Percentiles rank a stretch among this genome's conserved stretches.
phyloP scores from a whole-genome alignment of 495 filamentous ascomycete genomes.

The Xylaria intraflava region DNA sequence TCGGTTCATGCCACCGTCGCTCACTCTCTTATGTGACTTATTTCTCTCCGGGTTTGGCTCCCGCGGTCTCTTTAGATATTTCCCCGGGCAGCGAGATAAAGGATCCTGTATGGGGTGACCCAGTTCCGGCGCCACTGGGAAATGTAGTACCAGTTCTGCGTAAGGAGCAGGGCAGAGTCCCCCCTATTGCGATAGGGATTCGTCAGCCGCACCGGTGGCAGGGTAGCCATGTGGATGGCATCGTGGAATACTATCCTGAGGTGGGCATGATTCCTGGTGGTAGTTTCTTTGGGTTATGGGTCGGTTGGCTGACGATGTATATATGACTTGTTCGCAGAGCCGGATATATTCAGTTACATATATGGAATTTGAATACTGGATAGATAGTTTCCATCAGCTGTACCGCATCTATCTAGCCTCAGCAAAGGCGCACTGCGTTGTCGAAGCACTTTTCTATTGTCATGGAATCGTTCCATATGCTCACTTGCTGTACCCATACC shows the following conservation, averaged over 20 bases:
- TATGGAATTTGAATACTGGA: too few species aligned
- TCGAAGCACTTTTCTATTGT: too few species aligned
- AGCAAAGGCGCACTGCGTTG: too few species aligned
- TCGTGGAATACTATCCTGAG: slow-evolving; percentile 20
- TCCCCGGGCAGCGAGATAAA: background rate
- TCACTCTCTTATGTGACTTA: background rate
- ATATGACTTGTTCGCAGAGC: too few species aligned
- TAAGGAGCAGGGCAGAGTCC: slow-evolving; percentile 3
- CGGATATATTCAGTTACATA: too few species aligned
- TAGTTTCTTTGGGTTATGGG: slow-evolving; percentile 4
- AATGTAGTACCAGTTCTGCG: slow-evolving; percentile 16
- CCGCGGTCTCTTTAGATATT: too few species aligned
- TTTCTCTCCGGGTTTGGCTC: too few species aligned
- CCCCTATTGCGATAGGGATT: slow-evolving; percentile 14
- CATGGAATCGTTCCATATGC: too few species aligned
- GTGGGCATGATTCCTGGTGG: slow-evolving; percentile 10
- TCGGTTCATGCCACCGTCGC: background rate
- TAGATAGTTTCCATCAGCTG: too few species aligned
- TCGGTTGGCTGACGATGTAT: too few species aligned
- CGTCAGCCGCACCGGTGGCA: slow-evolving; percentile 14
- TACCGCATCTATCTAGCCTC: too few species aligned
- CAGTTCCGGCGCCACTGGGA: background rate
- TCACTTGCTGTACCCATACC: too few species aligned
- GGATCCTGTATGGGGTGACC: background rate
- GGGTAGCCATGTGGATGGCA: slow-evolving; percentile 1